Conservation (phyloP, 2,329 filamentous ascomycete species). For the Byssochlamys sp. region DNA sequence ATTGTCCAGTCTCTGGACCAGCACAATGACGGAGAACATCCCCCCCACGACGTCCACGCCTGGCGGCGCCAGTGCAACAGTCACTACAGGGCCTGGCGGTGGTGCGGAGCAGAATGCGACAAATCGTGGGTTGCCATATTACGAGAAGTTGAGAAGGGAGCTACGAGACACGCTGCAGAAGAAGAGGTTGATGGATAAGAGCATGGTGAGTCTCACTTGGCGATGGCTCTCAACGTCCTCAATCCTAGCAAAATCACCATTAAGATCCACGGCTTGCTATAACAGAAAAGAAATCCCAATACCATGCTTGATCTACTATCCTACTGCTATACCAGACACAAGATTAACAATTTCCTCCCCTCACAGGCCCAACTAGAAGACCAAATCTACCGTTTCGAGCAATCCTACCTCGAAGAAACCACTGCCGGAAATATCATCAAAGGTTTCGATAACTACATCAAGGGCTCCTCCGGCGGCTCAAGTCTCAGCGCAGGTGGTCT, state of each 20-base stretch:
- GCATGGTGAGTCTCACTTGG: conserved; percentile 38
- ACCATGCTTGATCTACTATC: not conserved
- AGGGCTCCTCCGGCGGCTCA: conserved; percentile 57
- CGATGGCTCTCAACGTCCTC: not conserved
- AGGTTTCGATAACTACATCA: conserved; percentile 97
- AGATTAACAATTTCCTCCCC: not conserved
- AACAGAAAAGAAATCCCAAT: not conserved
- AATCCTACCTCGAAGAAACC: conserved; percentile 81
- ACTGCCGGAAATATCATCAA: conserved; percentile 87
- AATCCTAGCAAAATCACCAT: too few species aligned
- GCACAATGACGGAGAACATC: conserved; percentile 34
- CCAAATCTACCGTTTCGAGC: conserved; percentile 72
- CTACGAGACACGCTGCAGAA: conserved; percentile 58
- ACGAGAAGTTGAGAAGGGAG: conserved; percentile 61
- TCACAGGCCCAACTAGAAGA: conserved; percentile 60
- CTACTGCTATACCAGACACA: not conserved
- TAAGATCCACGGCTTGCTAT: too few species aligned
- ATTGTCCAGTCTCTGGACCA: not conserved
- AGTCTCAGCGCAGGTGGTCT: conserved; percentile 21
- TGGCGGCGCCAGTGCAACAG: conserved; percentile 6
- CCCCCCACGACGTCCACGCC: conserved; percentile 18
- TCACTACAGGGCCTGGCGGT: not conserved
- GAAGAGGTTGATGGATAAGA: conserved; percentile 54
- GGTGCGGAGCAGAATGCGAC: conserved; percentile 15
- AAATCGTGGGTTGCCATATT: conserved; percentile 51